Conservation (phyloP, 805 yeast genomes). For the Teunomyces cretensis region DNA sequence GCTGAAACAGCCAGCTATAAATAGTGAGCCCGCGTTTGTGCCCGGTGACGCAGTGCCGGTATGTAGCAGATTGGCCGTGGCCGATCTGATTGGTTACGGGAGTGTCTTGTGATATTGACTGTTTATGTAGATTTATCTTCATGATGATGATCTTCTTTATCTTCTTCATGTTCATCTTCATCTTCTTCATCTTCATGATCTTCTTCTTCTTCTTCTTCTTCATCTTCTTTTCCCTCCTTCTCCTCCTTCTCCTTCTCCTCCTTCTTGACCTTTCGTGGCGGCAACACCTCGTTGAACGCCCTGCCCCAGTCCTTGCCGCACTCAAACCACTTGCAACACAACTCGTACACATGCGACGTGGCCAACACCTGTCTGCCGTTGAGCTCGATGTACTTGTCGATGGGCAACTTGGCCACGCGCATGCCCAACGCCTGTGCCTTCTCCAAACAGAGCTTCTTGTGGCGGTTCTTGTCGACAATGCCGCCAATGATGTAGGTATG, state of each 20-base stretch:
- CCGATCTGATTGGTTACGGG: neutral
- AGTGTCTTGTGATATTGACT: neutral
- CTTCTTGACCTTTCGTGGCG: constrained; percentile 61
- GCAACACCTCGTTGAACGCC: constrained; percentile 86
- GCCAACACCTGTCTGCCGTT: constrained; percentile 89
- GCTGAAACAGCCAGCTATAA: no score
- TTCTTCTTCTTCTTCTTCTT: neutral
- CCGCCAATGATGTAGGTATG: constrained; percentile 90
- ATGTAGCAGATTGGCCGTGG: constrained; percentile 2
- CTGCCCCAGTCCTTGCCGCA: constrained; percentile 69
- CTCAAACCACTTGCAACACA: constrained; percentile 79
- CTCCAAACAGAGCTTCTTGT: constrained; percentile 73
- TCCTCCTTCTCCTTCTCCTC: constrained; percentile 7
- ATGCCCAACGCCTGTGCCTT: constrained; percentile 78
- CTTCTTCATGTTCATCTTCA: constrained; percentile 2
- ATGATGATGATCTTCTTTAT: no score
- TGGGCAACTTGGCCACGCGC: constrained; percentile 76
- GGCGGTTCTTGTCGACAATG: constrained; percentile 91
- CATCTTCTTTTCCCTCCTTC: constrained; percentile 2
- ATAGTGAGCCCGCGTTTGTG: no score
- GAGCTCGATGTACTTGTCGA: constrained; percentile 76
- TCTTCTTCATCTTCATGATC: neutral
- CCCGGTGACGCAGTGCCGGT: neutral
- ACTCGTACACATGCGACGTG: constrained; percentile 91
- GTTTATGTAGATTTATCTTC: neutral